These are phyloP conservation scores for Closterium sp. DNA, from an alignment of 139 green algal species.

Conservation along the genomic window DNA sequence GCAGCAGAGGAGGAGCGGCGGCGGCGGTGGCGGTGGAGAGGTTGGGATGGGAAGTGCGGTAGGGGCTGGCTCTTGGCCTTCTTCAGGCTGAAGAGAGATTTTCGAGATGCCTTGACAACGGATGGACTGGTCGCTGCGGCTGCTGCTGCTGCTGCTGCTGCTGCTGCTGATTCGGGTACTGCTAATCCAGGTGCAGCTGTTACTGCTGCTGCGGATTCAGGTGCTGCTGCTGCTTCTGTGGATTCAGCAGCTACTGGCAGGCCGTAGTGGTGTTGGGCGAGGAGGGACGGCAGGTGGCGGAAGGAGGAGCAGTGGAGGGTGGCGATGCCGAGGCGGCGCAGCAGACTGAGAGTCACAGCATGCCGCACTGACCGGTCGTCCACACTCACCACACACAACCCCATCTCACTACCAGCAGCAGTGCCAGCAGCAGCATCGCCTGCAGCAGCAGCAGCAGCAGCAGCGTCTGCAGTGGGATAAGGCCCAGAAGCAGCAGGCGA, in stretches of 20 bases:
- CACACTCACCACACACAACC: conserved; percentile 15
- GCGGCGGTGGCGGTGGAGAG: background rate
- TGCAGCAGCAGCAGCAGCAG: background rate
- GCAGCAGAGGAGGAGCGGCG: background rate
- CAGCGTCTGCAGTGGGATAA: too few species aligned
- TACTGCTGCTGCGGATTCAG: background rate
- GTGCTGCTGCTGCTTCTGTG: background rate
- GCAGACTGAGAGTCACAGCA: conserved; percentile 28
- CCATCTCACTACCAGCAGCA: background rate
- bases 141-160: background rate
- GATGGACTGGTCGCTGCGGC: too few species aligned
- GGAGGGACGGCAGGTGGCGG: background rate
- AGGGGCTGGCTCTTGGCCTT: background rate
- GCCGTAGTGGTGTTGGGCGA: background rate
- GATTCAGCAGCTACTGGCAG: background rate
- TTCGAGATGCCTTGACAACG: too few species aligned
- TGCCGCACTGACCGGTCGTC: conserved; percentile 30
- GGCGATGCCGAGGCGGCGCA: conserved; percentile 14
- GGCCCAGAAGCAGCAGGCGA: background rate
- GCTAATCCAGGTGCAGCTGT: background rate
- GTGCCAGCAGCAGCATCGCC: background rate
- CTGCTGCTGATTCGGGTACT: background rate
- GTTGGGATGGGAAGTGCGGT: background rate
- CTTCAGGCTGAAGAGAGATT: background rate
- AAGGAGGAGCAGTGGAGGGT: background rate